Evolutionary conservation across 768 basidiomycete genomes (phyloP).

Genomic region (Podaxis sp.): DNA sequence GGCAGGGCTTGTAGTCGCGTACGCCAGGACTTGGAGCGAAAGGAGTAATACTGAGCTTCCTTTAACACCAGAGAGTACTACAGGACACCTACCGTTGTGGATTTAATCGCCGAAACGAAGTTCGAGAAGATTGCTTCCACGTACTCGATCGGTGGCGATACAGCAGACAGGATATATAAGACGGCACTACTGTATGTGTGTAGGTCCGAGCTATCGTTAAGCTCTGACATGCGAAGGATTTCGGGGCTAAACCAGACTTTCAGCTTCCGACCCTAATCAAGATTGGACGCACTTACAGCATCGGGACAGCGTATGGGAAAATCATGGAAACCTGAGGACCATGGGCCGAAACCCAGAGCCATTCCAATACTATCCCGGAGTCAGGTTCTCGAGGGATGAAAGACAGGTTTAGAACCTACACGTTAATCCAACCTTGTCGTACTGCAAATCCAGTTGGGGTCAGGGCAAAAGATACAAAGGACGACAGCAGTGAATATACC

Average conservation of each 20-base stretch:
- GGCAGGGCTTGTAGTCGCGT: slow-evolving; percentile 85
- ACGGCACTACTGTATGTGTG: slow-evolving; percentile 79
- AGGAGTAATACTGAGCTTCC: not conserved
- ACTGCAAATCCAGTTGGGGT: slow-evolving; percentile 33
- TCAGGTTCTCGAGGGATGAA: slow-evolving; percentile 6
- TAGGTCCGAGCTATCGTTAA: slow-evolving; percentile 80
- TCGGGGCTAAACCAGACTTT: slow-evolving; percentile 55
- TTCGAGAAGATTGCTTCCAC: slow-evolving; percentile 55
- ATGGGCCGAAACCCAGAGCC: slow-evolving; percentile 77
- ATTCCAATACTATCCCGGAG: slow-evolving; percentile 57
- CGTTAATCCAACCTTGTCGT: slow-evolving; percentile 87
- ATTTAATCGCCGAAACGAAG: slow-evolving; percentile 70
- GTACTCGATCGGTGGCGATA: slow-evolving; percentile 67
- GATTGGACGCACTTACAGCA: slow-evolving; percentile 54
- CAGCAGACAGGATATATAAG: slow-evolving; percentile 76
- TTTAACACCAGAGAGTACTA: not conserved
- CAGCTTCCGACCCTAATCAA: slow-evolving; percentile 7
- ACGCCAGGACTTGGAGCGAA: slow-evolving; percentile 70
- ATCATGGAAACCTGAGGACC: slow-evolving; percentile 69
- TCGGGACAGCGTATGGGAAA: slow-evolving; percentile 71
- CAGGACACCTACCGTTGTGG: slow-evolving; percentile 55
- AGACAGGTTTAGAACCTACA: slow-evolving; percentile 37
- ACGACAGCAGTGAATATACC: slow-evolving; percentile 27
- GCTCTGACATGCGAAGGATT: slow-evolving; percentile 85
- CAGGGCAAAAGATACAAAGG: not conserved